phyloP scores from a whole-genome alignment of 2,329 filamentous ascomycete species.

The Lanzia echinophila region DNA sequence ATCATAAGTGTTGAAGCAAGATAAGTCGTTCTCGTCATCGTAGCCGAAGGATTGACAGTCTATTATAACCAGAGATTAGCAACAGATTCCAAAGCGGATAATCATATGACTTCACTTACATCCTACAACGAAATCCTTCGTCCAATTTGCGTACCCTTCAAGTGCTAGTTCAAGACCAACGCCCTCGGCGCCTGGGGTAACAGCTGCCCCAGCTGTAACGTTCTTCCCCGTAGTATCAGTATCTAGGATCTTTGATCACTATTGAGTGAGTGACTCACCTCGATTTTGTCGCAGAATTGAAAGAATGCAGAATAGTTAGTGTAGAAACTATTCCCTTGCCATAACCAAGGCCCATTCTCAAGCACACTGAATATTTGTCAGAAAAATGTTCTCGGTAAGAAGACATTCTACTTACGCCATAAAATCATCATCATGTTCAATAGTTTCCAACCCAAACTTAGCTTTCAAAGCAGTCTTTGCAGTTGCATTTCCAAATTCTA shows the following conservation, averaged over 20 bases:
- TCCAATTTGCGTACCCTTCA: constrained; percentile 48
- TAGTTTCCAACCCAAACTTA: constrained; percentile 44
- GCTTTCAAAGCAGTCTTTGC: constrained; percentile 41
- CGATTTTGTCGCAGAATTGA: constrained; percentile 37
- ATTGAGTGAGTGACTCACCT: constrained; percentile 24
- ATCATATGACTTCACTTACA: constrained; percentile 35
- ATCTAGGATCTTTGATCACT: not conserved
- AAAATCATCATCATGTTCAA: constrained; percentile 1
- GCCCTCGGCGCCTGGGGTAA: constrained; percentile 35
- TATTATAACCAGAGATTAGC: constrained; percentile 18
- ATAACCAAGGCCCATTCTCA: constrained; percentile 49
- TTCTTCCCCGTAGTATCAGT: constrained; percentile 4
- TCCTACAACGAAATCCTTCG: constrained; percentile 40
- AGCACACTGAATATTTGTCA: constrained; percentile 34
- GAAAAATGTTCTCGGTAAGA: not conserved
- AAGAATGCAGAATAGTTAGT: constrained; percentile 41
- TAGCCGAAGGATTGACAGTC: constrained; percentile 45
- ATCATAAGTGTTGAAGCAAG: constrained; percentile 50
- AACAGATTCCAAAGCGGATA: not conserved
- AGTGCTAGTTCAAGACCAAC: constrained; percentile 50
- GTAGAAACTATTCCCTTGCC: constrained; percentile 48
- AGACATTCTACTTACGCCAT: constrained; percentile 2
- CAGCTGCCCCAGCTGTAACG: constrained; percentile 29
- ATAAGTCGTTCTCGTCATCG: constrained; percentile 35
- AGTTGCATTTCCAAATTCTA: constrained; percentile 36